These are phyloP conservation scores for Colletotrichum incanum DNA, from an alignment of 2,329 filamentous ascomycete species.

Conservation along the genomic window DNA sequence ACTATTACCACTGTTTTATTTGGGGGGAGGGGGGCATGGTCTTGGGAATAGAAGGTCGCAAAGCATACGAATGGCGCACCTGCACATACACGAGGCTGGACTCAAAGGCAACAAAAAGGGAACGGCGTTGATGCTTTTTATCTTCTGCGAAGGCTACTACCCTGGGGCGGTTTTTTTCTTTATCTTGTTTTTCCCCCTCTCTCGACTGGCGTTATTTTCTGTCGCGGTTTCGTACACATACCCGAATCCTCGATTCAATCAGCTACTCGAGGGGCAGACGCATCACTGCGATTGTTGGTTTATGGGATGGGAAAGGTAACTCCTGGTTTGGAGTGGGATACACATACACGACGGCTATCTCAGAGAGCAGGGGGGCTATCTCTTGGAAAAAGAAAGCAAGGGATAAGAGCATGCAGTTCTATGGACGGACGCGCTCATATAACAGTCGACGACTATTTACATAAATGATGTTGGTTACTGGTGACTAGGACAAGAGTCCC, in stretches of 20 bases:
- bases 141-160: neutral
- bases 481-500: neutral
- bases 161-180: constrained; percentile 2
- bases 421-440: neutral
- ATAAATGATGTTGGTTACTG: neutral
- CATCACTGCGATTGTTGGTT: constrained; percentile 31
- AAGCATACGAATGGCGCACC: constrained; percentile 43
- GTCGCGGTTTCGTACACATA: constrained; percentile 38
- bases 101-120: constrained; percentile 29
- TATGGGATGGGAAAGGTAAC: neutral
- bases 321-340: constrained; percentile 1
- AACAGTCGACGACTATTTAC: neutral
- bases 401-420: neutral
- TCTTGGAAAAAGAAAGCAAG: neutral
- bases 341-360: constrained; percentile 17
- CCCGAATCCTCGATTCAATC: constrained; percentile 38
- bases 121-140: constrained; percentile 24
- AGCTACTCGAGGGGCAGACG: constrained; percentile 35
- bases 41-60: constrained; percentile 36
- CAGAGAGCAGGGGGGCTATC: neutral
- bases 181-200: neutral
- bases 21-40: too few relatives aligned
- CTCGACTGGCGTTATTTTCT: constrained; percentile 29
- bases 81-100: constrained; percentile 39
- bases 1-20: constrained; percentile 9